Percentiles rank a stretch among this genome's conserved stretches.
Conservation (phyloP, 2,329 filamentous ascomycete species). For the Cyphellophora attinorum region DNA sequence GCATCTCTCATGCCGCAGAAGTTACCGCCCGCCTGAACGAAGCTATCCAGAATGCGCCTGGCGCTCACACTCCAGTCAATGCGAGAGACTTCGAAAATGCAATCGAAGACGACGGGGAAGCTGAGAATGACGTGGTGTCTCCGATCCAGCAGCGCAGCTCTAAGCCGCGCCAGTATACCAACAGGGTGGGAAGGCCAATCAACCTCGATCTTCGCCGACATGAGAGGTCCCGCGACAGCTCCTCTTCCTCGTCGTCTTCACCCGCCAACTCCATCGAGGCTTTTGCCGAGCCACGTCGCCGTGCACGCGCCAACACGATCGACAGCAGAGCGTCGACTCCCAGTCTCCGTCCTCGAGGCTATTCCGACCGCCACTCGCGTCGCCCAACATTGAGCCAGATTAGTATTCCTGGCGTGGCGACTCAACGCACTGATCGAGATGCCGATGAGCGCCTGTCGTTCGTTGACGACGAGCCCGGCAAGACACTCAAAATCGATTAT, state of each 20-base stretch:
- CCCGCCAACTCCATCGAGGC: slow-evolving; percentile 97
- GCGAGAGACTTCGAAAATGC: slow-evolving; percentile 82
- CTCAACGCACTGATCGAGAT: slow-evolving; percentile 43
- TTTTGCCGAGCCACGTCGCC: slow-evolving; percentile 81
- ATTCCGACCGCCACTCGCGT: slow-evolving; percentile 26
- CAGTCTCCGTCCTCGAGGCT: slow-evolving; percentile 32
- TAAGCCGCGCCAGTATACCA: slow-evolving; percentile 13
- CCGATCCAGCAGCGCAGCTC: slow-evolving; percentile 24
- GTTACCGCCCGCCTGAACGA: slow-evolving; percentile 12
- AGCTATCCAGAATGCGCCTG: background rate
- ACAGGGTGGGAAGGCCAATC: slow-evolving; percentile 18
- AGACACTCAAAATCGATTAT: slow-evolving; percentile 77
- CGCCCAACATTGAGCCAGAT: slow-evolving; percentile 51
- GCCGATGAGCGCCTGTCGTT: slow-evolving; percentile 76
- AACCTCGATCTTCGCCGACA: slow-evolving; percentile 25
- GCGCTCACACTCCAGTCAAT: slow-evolving; percentile 21
- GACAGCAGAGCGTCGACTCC: slow-evolving; percentile 51
- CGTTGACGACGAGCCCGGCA: slow-evolving; percentile 64
- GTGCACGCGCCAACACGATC: slow-evolving; percentile 47
- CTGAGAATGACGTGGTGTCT: slow-evolving; percentile 24
- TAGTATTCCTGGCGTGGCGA: slow-evolving; percentile 33
- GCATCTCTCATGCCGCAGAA: slow-evolving; percentile 26
- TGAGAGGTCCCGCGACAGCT: slow-evolving; percentile 38
- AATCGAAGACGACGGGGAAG: slow-evolving; percentile 49
- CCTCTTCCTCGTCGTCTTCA: slow-evolving; percentile 61